Base-by-base conservation (phyloP, 495 filamentous ascomycete genomes). In the Hypoxylon fuscum region DNA sequence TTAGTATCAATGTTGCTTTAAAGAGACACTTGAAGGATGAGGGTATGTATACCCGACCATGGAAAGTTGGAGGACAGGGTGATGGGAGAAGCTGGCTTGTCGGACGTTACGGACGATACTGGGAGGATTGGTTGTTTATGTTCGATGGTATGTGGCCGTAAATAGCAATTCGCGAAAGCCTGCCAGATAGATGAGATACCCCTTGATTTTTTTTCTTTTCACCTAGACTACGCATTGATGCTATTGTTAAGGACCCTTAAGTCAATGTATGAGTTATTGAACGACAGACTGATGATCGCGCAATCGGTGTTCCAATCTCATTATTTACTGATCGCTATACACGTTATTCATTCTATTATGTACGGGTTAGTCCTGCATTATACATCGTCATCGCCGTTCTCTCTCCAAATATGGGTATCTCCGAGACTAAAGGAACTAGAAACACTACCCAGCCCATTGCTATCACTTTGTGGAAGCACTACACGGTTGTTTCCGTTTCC, bases 341-440 rank as follows among this genome's bases (percentile, higher is more conserved):
- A 43, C 40, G 45, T 60, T 35, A 35, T 27, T 29, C 22, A 62
- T 66, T 51, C 50, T 51, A 46, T 37, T 15, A 14, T 10, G 5
- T 38, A 35, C 18, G 17, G 9, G 42, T 29, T 12, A 40, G 23
- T 34, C 37, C 32, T n/a, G 38, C 42, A 20, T 71, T 54, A 74
- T 31, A 75, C 74, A 53, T 74, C 74, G 7, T 64, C 55, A 44
- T 75, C 72, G 8, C 70, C 72, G 47, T 72, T 72, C 3, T 81
- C 76, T 43, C 78, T 69, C 81, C 82, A 85, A 15, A 85, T 72
- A 62, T 83, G 80, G 35, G 81, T 84, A 73, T 85, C 82, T 34
- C 82, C 82, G 14, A 85, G 69, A 69, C 82, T 84, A 45, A 83
- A 62, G 25, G 77, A 79, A 69, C 78, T 82, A 48, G 68, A 55